Base-by-base conservation (phyloP, 805 yeast species). In the Suhomyces prunicola region DNA sequence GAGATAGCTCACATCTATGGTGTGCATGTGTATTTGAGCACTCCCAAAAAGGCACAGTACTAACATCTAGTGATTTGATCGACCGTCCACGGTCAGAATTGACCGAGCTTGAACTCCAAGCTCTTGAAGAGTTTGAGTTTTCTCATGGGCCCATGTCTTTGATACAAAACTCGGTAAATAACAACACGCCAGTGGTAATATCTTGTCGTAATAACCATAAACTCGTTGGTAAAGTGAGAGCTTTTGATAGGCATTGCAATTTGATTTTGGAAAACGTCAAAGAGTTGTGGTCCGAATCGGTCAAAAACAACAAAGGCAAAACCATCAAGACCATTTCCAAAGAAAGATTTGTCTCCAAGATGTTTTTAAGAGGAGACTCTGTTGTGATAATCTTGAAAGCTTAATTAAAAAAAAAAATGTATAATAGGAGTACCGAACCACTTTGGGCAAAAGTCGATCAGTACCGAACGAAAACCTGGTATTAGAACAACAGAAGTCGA, bases 241-340 rank as follows among this genome's bases (percentile, higher is more conserved):
- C 98, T 0, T 94, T 91, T 69, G 99, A 94, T 68, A 85, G 97
- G 65, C 99, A 94, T 71, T 87, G 97, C 57, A 94, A 94, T 69
- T 83, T 94, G 88, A 86, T 94, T 8, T 74, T 94, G 54, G 97
- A 90, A 64, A 90, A 91, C 62, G 97, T 93, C 35, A 90, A 88
- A 67, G 99, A 94, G 65, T 75, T 87, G 60, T 87, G 92, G 92
- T 80, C 84, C 0, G 91, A 85, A 61, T 73, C 74, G 4, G 80
- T 85, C 33, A 74, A 81, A 58, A 81, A 76, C 47, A 76, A 84
- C 60, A 83, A 84, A 49, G 96, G 94, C 5, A 87, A 86, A 63
- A 83, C 82, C 59, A 86, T 87, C 51, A 84, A 86, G 61, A 78
- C 85, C 5, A 78, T 83, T 13, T 76, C 86, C 53, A 83, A 82